Conservation (phyloP, 306 rosid species). For the Glycine tomentella region DNA sequence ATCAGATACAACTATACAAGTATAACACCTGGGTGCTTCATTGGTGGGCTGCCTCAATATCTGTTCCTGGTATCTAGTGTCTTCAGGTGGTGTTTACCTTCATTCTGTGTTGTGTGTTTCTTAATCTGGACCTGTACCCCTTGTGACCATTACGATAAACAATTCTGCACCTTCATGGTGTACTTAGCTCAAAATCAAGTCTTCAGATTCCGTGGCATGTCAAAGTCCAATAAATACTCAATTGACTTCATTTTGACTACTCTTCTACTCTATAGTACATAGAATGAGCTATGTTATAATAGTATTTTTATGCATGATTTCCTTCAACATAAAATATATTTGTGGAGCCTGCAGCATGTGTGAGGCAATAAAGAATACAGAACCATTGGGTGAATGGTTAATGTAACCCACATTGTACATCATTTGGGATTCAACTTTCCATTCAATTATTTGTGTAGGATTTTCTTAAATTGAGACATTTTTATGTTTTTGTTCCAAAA, state of each 20-base stretch:
- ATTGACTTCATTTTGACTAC: neutral
- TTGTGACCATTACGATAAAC: neutral
- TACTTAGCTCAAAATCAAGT: neutral
- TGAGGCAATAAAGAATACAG: neutral
- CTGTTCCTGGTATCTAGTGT: neutral
- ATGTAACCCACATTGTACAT: neutral
- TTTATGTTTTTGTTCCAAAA: too few species aligned
- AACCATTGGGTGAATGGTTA: neutral
- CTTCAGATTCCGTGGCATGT: neutral
- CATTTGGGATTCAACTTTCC: neutral
- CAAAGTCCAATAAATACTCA: neutral
- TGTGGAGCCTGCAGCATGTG: neutral
- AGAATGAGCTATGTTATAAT: conserved; percentile 1
- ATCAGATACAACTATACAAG: neutral
- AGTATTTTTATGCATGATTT: neutral
- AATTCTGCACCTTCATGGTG: neutral
- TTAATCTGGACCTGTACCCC: neutral
- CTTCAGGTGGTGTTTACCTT: neutral
- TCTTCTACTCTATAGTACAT: neutral
- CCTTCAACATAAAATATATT: neutral
- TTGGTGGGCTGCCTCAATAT: neutral
- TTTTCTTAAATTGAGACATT: neutral
- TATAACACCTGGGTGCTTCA: too few species aligned
- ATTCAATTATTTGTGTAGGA: neutral
- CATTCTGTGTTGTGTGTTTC: neutral